Percentiles rank a stretch among this genome's conserved stretches.
Evolutionary conservation across 202 grass and related monocot species (phyloP).

Genomic region (Panicum virgatum): DNA sequence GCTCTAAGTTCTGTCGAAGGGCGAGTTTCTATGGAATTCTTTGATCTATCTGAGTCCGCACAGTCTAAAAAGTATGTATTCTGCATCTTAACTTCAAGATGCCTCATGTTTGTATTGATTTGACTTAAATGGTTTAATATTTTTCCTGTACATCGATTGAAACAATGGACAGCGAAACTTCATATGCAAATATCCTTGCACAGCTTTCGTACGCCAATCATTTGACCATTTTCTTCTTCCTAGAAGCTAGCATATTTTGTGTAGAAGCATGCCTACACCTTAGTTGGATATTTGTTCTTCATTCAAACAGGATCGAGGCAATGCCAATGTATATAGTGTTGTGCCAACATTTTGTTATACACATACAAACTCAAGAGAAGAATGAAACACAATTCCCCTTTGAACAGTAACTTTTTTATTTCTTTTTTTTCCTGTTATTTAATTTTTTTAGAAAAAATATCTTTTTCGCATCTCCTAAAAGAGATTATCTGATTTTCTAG

Average conservation of each 20-base stretch:
- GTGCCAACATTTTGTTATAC: not conserved
- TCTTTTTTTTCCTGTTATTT: not conserved
- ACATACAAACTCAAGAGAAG: not conserved
- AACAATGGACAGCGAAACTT: not conserved
- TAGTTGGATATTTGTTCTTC: not conserved
- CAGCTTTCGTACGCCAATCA: conserved; percentile 11
- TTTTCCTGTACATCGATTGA: conserved; percentile 1
- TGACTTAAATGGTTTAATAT: conserved; percentile 8
- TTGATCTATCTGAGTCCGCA: conserved; percentile 83
- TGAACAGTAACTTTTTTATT: not conserved
- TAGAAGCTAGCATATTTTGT: not conserved
- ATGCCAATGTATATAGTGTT: not conserved
- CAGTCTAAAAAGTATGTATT: conserved; percentile 88
- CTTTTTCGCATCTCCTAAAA: not conserved
- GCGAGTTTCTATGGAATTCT: conserved; percentile 97
- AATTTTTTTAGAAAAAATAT: not conserved
- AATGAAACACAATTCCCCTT: not conserved
- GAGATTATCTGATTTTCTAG: not conserved
- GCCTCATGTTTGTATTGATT: not conserved
- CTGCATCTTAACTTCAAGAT: conserved; percentile 9
- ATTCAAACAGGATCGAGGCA: not conserved
- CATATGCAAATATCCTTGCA: not conserved
- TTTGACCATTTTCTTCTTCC: not conserved
- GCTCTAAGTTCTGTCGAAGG: conserved; percentile 98
- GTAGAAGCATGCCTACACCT: not conserved